Percentiles rank a stretch among this genome's conserved stretches.
phyloP scores from a whole-genome alignment of 75 land plant genomes.

The Cupressus sempervirens region DNA sequence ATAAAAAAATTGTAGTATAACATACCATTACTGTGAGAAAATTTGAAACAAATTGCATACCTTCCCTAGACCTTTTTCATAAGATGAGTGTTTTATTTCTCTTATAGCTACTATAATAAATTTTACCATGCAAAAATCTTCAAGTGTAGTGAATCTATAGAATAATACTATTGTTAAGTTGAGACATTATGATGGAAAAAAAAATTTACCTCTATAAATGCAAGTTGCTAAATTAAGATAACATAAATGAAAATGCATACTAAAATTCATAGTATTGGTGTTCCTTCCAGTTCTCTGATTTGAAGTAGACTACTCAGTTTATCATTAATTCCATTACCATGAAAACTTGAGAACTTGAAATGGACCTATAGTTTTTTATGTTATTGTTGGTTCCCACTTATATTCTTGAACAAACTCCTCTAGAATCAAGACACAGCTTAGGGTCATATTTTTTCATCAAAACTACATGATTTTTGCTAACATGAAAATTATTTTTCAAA shows the following conservation, averaged over 20 bases:
- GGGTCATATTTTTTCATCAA: not conserved
- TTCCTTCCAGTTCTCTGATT: not conserved
- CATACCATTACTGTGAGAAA: not conserved
- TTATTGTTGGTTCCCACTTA: not conserved
- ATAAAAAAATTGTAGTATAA: not conserved
- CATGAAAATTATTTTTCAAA: not conserved
- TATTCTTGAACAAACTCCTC: not conserved
- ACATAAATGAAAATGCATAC: too few species aligned
- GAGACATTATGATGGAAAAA: not conserved
- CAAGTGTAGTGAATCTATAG: conserved; percentile 84
- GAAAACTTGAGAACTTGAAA: not conserved
- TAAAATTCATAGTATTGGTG: not conserved
- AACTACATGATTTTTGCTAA: not conserved
- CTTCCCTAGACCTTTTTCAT: conserved; percentile 88
- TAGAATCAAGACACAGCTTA: not conserved
- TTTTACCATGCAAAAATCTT: conserved; percentile 69
- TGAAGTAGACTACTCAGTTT: not conserved
- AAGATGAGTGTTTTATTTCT: conserved; percentile 82
- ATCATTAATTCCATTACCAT: not conserved
- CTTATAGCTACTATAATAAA: conserved; percentile 91
- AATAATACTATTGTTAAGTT: not conserved
- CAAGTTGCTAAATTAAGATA: not conserved
- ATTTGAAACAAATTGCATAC: conserved; percentile 21
- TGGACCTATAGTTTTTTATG: not conserved
- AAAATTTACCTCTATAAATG: not conserved